Conservation (phyloP, 1,284 basidiomycete species). For the Microbotryum silenes-acaulis region DNA sequence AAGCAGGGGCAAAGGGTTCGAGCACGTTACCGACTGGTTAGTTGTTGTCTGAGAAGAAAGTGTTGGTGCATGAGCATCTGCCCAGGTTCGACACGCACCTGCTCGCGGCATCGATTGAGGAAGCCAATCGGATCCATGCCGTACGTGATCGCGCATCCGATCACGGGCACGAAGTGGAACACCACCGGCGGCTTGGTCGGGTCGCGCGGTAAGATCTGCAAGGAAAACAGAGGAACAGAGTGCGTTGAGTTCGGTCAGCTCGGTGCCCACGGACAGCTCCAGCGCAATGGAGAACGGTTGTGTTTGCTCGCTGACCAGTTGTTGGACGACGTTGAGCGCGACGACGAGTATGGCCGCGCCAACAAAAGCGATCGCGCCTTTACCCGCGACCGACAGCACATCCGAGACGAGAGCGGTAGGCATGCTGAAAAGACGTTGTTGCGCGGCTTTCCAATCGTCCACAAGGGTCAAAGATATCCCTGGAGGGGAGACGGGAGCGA, state of each 20-base stretch:
- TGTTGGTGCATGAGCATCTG: background rate
- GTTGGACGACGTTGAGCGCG: constrained; percentile 54
- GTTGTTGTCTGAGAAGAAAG: no score
- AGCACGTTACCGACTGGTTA: background rate
- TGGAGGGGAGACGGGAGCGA: background rate
- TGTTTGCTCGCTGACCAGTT: constrained; percentile 46
- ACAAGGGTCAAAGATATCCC: no score
- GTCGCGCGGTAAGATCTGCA: constrained; percentile 52
- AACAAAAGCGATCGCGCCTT: constrained; percentile 3
- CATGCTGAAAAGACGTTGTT: no score
- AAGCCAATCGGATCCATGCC: constrained; percentile 74
- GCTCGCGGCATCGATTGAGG: constrained; percentile 65
- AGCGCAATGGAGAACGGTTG: background rate
- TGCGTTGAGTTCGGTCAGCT: background rate
- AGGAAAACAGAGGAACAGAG: background rate
- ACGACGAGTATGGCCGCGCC: constrained; percentile 37
- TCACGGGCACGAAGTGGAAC: constrained; percentile 66
- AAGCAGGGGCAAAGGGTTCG: background rate
- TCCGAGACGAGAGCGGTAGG: background rate
- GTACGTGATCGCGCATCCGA: constrained; percentile 64
- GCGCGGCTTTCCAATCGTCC: no score
- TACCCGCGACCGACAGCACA: background rate
- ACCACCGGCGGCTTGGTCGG: constrained; percentile 60
- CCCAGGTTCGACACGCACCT: constrained; percentile 50
- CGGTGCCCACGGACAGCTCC: background rate